Base-by-base conservation (phyloP, 2,329 filamentous ascomycete genomes). In the Trichophyton schoenleinii region DNA sequence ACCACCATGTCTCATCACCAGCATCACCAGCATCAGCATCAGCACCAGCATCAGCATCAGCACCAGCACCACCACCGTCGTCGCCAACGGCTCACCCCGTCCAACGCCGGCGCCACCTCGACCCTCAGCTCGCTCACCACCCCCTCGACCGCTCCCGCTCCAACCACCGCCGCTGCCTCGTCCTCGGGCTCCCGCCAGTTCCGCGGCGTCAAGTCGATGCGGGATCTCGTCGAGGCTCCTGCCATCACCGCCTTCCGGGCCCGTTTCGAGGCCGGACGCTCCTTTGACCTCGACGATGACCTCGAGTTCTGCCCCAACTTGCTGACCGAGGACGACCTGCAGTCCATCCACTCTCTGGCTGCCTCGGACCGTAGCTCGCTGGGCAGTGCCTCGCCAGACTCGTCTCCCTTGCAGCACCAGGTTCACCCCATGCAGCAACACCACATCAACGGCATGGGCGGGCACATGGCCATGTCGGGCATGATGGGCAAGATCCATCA, bases 231-330 rank as follows among this genome's bases (percentile, higher is more conserved):
- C 68, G 91, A 95, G 74, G 81, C 87, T n/a, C 84, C 85, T 20
- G 83, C 86, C 58, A 80, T 95, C 63, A 82, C 83, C 64, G 84
- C 86, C 65, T 96, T 95, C 79, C 88, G 92, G 68, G 84, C 84
- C 67, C 87, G 91, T 71, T 95, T 95, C 68, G 91, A 97, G 78
- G 88, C 90, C 66, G 90, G 89, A 63, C 85, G 91, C 63, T 96
- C 91, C 8, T 97, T 97, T 71, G 92, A 97, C 68, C 82, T 97
- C 64, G 92, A 96, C 71, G 92, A 97, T 73, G 92, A 97, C 73
- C 82, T 96, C 77, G 87, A 96, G 75, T 97, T 97, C 76, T 96
- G 91, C 77, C 92, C 92, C 65, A 86, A 87, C 73, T 83, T 97
- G 68, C 80, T 97, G 78, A 95, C 91, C 41, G 91, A 96, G 77